These are phyloP conservation scores for Raphanus sativus DNA, from an alignment of 345 rosid species.

Conservation along the genomic window DNA sequence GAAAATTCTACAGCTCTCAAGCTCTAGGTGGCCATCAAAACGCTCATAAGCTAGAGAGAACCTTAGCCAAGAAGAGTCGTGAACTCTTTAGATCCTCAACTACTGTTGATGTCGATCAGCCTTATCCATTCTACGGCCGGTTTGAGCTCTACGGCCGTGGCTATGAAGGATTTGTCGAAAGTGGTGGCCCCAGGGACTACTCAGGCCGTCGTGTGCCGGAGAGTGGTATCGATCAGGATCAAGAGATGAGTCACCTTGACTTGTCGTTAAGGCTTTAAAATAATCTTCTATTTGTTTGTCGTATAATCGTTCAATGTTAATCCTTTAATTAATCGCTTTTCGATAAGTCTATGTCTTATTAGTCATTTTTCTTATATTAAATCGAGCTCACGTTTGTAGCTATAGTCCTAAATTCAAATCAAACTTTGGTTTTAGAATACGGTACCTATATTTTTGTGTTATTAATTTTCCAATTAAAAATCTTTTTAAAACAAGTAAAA, in stretches of 20 bases:
- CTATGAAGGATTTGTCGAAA: conserved; percentile 43
- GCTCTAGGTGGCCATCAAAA: conserved; percentile 99
- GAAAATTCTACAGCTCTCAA: conserved; percentile 94
- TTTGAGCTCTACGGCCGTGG: conserved; percentile 46
- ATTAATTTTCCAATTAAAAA: not conserved
- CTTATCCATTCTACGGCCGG: conserved; percentile 34
- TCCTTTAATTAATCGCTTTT: conserved; percentile 8
- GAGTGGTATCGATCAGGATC: conserved; percentile 56
- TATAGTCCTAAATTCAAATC: conserved; percentile 25
- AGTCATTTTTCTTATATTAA: conserved; percentile 5
- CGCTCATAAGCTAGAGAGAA: conserved; percentile 93
- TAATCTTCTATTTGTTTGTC: conserved; percentile 20
- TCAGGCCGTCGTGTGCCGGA: conserved; percentile 43
- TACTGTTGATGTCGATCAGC: conserved; percentile 21
- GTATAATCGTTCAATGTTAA: conserved; percentile 24
- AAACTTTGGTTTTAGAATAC: conserved; percentile 4
- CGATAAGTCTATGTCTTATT: conserved; percentile 3
- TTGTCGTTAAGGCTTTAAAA: conserved; percentile 74
- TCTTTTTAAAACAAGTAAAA: not conserved
- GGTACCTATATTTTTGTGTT: conserved; percentile 2
- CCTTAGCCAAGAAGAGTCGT: conserved; percentile 82
- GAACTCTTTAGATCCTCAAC: conserved; percentile 42
- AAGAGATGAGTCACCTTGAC: conserved; percentile 69
- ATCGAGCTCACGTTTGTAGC: conserved; percentile 20
- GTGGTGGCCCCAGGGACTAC: conserved; percentile 43